Evolutionary conservation across 345 rosid genomes (phyloP).

Genomic region (Brassica rapa): DNA sequence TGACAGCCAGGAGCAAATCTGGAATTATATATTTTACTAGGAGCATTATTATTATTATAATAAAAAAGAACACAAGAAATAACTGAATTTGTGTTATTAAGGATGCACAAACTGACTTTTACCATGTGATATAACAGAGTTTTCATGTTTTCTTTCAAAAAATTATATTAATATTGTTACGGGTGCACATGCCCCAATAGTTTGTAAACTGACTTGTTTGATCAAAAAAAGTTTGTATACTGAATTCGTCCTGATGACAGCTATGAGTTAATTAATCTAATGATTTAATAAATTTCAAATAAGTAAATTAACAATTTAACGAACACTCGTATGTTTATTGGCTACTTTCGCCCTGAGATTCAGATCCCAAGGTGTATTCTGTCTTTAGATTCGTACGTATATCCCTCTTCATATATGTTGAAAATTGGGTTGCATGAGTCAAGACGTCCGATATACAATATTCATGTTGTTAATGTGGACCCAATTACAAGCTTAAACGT

Average conservation of each 20-base stretch:
- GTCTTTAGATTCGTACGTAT: neutral
- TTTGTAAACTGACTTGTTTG: neutral
- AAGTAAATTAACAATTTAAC: neutral
- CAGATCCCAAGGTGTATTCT: neutral
- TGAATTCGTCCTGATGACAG: neutral
- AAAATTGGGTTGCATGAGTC: neutral
- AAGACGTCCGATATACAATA: neutral
- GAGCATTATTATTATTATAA: neutral
- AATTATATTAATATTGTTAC: neutral
- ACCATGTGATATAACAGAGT: neutral
- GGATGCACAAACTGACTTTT: neutral
- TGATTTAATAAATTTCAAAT: neutral
- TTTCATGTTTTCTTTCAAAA: neutral
- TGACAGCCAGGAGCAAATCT: neutral
- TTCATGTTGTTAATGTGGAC: neutral
- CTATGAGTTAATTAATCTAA: neutral
- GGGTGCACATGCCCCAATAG: neutral
- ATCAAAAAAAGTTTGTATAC: neutral
- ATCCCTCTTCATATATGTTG: neutral
- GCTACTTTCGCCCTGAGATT: neutral
- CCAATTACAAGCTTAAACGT: neutral
- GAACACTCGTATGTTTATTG: neutral
- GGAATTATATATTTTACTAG: neutral
- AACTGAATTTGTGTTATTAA: neutral
- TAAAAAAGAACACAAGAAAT: neutral